Base-by-base conservation (phyloP, 2,329 filamentous ascomycete species). In the Diaporthe sp. region DNA sequence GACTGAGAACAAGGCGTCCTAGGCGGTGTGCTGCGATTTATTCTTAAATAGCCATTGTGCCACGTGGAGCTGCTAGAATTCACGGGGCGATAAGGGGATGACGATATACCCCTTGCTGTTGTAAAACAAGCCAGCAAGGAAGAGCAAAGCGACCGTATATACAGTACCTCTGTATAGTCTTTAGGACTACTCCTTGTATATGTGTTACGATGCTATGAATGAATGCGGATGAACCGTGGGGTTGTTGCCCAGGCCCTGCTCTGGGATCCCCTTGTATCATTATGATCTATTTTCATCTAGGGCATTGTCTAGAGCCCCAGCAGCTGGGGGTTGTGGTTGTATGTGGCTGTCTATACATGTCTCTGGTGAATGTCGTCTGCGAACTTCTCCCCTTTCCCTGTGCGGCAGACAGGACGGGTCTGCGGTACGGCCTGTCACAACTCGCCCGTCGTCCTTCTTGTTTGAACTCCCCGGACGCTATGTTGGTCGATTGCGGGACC, bases 1-100 rank as follows among this genome's bases (percentile, higher is more conserved):
- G 22, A 80, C 88, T 44, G 86, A 87, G 37, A 83, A 87, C 30
- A 83, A 82, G 51, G 77, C 77, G 50, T 78, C 63, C 25, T 66
- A 39, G 51, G 39, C 47, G 56, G 37, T 53, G 51, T 53, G 15
- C 39, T 70, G 71, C 25, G 44, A 9, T 66, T n/a, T n/a, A n/a
- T n/a, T n/a, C n/a, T n/a, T n/a, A n/a, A n/a, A n/a, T n/a, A n/a
- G n/a, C n/a, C n/a, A n/a, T n/a, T n/a, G n/a, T n/a, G n/a, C n/a
- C n/a, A n/a, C n/a, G n/a, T n/a, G n/a, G n/a, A n/a, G n/a, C n/a
- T n/a, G n/a, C n/a, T n/a, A n/a, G n/a, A n/a, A n/a, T n/a, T n/a
- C 9, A 35, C 17, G 42, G n/a, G 53, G 22, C n/a, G 8, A 13
- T 37, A 35, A 55, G 70, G 68, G 42, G 56, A n/a, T 53, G 66